phyloP scores from a whole-genome alignment of 2,329 filamentous ascomycete species.

The Xylariaceae sp. region DNA sequence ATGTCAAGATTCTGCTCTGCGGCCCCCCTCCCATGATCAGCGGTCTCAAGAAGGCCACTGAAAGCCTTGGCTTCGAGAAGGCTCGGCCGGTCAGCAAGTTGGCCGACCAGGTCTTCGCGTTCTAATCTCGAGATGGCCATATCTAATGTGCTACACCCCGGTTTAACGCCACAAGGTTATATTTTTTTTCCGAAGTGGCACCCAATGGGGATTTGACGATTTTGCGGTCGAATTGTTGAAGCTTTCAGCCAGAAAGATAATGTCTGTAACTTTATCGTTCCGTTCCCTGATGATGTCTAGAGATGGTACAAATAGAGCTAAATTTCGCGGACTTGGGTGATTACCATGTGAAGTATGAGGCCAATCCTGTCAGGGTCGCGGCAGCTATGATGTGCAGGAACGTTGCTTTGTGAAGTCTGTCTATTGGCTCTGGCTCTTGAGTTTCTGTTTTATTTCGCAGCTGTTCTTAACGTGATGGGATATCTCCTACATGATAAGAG shows the following conservation, averaged over 20 bases:
- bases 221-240: background rate
- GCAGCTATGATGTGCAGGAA: background rate
- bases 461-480: no score
- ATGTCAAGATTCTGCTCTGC: conserved; percentile 92
- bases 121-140: conserved; percentile 47
- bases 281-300: background rate
- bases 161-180: background rate
- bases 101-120: conserved; percentile 96
- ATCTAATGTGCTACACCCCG: background rate
- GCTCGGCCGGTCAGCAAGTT: conserved; percentile 94
- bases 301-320: background rate
- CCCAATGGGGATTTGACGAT: background rate
- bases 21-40: conserved; percentile 95
- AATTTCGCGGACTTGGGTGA: background rate
- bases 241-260: background rate
- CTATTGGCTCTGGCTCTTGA: background rate
- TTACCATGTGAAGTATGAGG: background rate
- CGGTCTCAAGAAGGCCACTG: conserved; percentile 93
- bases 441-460: background rate
- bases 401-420: background rate
- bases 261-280: background rate
- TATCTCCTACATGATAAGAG: background rate
- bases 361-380: background rate
- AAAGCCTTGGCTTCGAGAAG: conserved; percentile 85
- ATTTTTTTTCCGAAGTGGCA: background rate